Base-by-base conservation (phyloP, 2,329 filamentous ascomycete species). In the Hymenoscyphus repandus region DNA sequence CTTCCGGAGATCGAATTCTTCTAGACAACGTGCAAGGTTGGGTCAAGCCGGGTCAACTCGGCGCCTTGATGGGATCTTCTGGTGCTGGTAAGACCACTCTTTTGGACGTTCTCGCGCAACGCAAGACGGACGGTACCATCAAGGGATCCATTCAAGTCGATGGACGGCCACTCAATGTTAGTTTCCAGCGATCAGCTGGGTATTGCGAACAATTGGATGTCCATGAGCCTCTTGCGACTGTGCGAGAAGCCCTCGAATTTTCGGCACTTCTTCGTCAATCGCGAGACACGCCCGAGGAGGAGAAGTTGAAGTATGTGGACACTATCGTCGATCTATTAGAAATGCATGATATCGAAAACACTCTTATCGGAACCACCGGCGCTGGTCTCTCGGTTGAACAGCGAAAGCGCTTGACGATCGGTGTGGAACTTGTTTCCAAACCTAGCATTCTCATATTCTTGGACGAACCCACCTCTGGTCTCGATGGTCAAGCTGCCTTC, bases 161-260 rank as follows among this genome's bases (percentile, higher is more conserved):
- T 52, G 80, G 80, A 22, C 76, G 75, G 20, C 84, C 82, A 22
- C 82, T 88, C 30, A 88, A 93, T 56, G 75, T 78, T 38, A 90
- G 86, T 0, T 96, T 96, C 77, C 90, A 95, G 68, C 85, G 90
- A 17, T 64, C 62, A 17, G 58, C 63, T 0, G 90, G 90, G 39
- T 95, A 95, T 60, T 90, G 91, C 33, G 89, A 95, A 65, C 91
- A 96, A 67, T 88, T 95, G 65, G 91, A 96, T 78, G 76, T 96
- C 11, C 90, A 96, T 66, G 76, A 95, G 43, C 76, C 85, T 43
- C 93, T 89, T 18, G 45, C 59, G 0, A 96, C 91, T 1, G 90
- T 96, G 30, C 84, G 91, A 54, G 92, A 96, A 70, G 90, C 90
- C 6, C 76, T 97, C 31, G 83, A 82, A 61, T 96, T 96, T 69